Conservation (phyloP, 306 rosid genomes). For the Prunus campanulata region DNA sequence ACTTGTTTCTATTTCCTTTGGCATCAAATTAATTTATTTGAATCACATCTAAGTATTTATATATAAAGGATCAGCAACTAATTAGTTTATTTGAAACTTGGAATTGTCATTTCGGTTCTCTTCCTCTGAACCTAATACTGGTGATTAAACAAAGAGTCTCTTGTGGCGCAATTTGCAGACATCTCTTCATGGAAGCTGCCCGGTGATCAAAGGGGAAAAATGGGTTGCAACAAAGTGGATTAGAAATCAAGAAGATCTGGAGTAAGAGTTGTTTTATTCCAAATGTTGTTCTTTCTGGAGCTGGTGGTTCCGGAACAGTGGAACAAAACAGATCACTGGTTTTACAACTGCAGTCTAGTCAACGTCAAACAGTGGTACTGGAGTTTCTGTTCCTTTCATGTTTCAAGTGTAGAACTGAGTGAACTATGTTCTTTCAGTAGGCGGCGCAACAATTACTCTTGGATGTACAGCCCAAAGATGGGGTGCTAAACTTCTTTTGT, state of each 20-base stretch:
- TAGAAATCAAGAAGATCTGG: slow-evolving; percentile 32
- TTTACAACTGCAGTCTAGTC: background rate
- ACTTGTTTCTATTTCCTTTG: background rate
- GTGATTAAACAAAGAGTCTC: background rate
- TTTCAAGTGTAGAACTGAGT: background rate
- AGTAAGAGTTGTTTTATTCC: slow-evolving; percentile 1
- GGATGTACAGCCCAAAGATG: background rate
- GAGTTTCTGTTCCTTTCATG: background rate
- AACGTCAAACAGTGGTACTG: background rate
- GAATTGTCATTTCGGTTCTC: background rate
- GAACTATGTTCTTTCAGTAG: background rate
- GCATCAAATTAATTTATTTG: background rate
- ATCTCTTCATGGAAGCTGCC: slow-evolving; percentile 74
- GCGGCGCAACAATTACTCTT: background rate
- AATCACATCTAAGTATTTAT: background rate
- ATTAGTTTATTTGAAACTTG: background rate
- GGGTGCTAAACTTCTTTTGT: background rate
- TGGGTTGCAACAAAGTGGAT: slow-evolving; percentile 79
- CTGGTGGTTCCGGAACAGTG: background rate
- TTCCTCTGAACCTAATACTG: background rate
- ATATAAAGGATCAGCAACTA: background rate
- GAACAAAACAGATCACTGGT: background rate
- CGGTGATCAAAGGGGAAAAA: slow-evolving; percentile 63
- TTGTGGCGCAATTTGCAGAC: slow-evolving; percentile 30
- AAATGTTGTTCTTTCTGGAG: background rate